Conservation (phyloP, 352 stramenopile species). For the Globisporangium irregulare region DNA sequence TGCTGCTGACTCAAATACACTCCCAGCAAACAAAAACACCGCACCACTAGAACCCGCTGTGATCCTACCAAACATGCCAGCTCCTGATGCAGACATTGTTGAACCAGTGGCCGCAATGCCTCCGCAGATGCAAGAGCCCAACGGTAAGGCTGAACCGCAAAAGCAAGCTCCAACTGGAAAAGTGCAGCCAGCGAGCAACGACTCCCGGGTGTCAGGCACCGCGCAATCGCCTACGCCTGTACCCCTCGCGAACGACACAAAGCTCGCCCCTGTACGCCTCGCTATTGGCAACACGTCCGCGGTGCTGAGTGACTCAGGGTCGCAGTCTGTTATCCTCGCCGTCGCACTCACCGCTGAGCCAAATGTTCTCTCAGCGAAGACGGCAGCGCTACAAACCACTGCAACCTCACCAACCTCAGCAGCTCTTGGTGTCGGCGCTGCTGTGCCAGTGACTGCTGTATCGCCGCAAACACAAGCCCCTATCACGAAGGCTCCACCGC, state of each 20-base stretch:
- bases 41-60: neutral
- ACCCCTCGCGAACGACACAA: constrained; percentile 4
- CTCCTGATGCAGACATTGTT: neutral
- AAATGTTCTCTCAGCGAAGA: neutral
- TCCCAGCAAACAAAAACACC: neutral
- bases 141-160: neutral
- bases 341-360: neutral
- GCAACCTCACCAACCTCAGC: neutral
- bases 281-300: neutral
- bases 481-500: neutral
- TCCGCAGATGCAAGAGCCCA: neutral
- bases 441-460: neutral
- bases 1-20: neutral
- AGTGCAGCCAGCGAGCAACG: neutral
- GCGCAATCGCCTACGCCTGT: neutral
- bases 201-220: neutral
- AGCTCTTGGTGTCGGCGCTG: neutral
- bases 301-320: neutral
- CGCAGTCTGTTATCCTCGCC: constrained; percentile 15
- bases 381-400: neutral
- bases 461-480: neutral
- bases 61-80: neutral
- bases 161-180: neutral
- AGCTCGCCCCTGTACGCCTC: neutral
- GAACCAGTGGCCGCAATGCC: neutral